A percentile compares a stretch with the other conserved stretches of the same genome.
Evolutionary conservation across 2,329 filamentous ascomycete genomes (phyloP).

Genomic region (Phaeosphaeriaceae sp.): DNA sequence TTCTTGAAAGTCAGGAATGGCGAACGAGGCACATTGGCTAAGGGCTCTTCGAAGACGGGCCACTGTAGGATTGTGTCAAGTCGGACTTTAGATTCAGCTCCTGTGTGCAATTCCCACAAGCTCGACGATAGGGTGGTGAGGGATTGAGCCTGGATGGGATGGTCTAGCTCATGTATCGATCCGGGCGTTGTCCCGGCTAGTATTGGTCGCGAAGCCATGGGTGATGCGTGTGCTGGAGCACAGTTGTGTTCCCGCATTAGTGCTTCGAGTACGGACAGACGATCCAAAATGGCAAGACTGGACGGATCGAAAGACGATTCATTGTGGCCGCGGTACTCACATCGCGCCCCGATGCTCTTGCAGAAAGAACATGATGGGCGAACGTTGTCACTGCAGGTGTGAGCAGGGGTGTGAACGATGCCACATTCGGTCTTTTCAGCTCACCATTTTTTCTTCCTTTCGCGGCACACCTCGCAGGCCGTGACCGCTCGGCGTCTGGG

Average conservation of each 20-base stretch:
- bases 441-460: background rate
- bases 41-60: background rate
- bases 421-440: background rate
- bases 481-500: background rate
- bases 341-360: background rate
- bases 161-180: background rate
- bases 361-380: background rate
- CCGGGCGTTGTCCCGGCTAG: background rate
- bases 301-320: background rate
- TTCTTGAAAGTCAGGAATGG: background rate
- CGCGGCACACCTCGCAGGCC: background rate
- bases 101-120: background rate
- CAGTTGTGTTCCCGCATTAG: background rate
- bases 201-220: background rate
- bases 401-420: background rate
- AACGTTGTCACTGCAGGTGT: background rate
- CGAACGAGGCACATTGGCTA: background rate
- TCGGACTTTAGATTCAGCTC: background rate
- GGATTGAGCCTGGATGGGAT: background rate
- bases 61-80: background rate
- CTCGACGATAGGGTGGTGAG: background rate
- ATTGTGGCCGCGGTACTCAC: background rate
- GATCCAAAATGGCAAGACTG: background rate
- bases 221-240: background rate
- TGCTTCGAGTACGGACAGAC: background rate